A percentile compares a stretch with the other conserved stretches of the same genome.
Evolutionary conservation across 805 yeast species (phyloP).

Genomic region (Saccharomycopsis sp.): DNA sequence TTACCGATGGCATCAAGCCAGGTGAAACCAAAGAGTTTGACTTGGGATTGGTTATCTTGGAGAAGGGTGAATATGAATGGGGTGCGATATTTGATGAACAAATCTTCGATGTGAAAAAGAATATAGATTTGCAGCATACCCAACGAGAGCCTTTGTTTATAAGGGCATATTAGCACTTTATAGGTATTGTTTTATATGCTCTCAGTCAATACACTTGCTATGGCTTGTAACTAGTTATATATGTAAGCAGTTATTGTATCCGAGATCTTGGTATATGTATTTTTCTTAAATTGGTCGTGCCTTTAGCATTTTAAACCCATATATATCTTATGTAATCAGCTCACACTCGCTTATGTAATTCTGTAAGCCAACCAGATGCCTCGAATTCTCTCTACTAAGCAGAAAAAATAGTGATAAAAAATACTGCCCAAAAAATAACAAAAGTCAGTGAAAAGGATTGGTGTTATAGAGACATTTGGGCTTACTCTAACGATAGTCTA

Average conservation of each 20-base stretch:
- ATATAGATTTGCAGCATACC: conserved; percentile 31
- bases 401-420: not conserved
- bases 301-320: not conserved
- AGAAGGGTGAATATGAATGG: conserved; percentile 79
- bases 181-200: too few relatives aligned
- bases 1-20: conserved; percentile 37
- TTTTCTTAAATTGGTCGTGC: not conserved
- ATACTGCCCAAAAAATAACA: not conserved
- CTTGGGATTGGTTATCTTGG: conserved; percentile 59
- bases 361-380: conserved; percentile 1
- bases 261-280: not conserved
- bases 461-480: too few relatives aligned
- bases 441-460: not conserved
- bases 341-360: not conserved
- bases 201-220: too few relatives aligned
- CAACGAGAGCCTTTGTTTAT: conserved; percentile 34
- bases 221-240: too few relatives aligned
- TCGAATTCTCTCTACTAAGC: not conserved
- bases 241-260: not conserved
- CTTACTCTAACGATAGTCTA: too few relatives aligned
- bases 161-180: conserved; percentile 24
- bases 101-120: conserved; percentile 22
- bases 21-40: conserved; percentile 37
- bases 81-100: conserved; percentile 53
- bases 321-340: too few relatives aligned